Evolutionary conservation across 495 filamentous ascomycete genomes (phyloP).

Genomic region (Margaritispora aquatica): DNA sequence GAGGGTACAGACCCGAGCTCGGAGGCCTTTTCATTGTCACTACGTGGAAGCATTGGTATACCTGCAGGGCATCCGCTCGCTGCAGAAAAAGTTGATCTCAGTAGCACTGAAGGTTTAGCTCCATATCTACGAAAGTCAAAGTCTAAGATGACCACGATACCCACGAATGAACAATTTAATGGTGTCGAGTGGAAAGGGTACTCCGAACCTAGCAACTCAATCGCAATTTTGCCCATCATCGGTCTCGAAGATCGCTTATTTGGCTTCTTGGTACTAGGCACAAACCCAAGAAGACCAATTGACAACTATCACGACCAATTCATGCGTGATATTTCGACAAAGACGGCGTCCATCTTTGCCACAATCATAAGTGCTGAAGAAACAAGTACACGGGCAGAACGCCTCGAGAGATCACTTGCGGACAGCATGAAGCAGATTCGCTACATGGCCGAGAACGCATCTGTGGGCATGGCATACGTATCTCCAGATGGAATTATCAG

Average conservation of each 20-base stretch:
- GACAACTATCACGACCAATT: slow-evolving; percentile 14
- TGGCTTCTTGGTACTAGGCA: slow-evolving; percentile 26
- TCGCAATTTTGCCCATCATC: slow-evolving; percentile 52
- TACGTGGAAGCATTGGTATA: slow-evolving; percentile 57
- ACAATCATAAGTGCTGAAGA: slow-evolving; percentile 64
- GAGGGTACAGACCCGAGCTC: slow-evolving; percentile 31
- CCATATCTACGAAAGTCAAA: slow-evolving; percentile 58
- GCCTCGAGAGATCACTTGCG: slow-evolving; percentile 10
- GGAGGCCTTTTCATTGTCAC: slow-evolving; percentile 41
- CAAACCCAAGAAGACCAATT: slow-evolving; percentile 13
- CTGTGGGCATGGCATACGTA: slow-evolving; percentile 10
- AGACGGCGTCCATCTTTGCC: slow-evolving; percentile 57
- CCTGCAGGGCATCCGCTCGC: slow-evolving; percentile 51
- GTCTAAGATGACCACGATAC: slow-evolving; percentile 49
- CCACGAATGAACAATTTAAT: slow-evolving; percentile 32
- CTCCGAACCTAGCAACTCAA: slow-evolving; percentile 34
- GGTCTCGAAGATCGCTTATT: slow-evolving; percentile 24
- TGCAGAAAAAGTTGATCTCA: slow-evolving; percentile 45
- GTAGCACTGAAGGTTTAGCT: slow-evolving; percentile 53
- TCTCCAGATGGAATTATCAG: slow-evolving; percentile 4
- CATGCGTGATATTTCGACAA: slow-evolving; percentile 7
- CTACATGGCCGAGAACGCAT: slow-evolving; percentile 17
- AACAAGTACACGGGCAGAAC: slow-evolving; percentile 38
- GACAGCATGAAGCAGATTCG: slow-evolving; percentile 3
- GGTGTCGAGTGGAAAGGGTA: slow-evolving; percentile 32